phyloP scores from a whole-genome alignment of 495 filamentous ascomycete genomes.

The Hypoxylon fuscum region DNA sequence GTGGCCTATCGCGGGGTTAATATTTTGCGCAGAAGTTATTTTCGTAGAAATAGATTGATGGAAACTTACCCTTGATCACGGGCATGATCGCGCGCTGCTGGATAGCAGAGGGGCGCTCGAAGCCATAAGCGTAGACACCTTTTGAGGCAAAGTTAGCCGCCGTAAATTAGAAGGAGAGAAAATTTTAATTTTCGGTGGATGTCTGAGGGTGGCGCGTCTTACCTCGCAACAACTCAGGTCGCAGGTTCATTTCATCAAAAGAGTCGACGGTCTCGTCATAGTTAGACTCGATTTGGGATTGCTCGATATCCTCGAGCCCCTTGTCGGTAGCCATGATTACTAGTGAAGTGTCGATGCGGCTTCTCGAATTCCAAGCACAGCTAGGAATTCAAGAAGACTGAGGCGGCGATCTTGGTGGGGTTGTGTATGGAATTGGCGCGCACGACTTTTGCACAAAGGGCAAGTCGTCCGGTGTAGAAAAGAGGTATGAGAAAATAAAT shows the following conservation, averaged over 20 bases:
- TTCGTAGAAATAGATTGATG: conserved; percentile 23
- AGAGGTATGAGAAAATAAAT: conserved; percentile 50
- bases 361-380: conserved; percentile 78
- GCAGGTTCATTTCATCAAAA: conserved; percentile 97
- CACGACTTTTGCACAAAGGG: conserved; percentile 48
- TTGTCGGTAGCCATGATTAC: conserved; percentile 97
- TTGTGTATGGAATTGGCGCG: conserved; percentile 53
- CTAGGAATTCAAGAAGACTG: conserved; percentile 64
- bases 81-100: conserved; percentile 99
- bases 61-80: conserved; percentile 93
- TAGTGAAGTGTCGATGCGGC: conserved; percentile 56
- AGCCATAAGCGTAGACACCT: conserved; percentile 99
- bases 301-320: conserved; percentile 89
- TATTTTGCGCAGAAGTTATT: conserved; percentile 29
- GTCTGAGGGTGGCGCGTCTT: conserved; percentile 48
- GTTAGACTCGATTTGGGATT: conserved; percentile 99
- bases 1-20: conserved; percentile 69
- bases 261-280: conserved; percentile 99
- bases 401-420: conserved; percentile 52
- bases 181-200: conserved; percentile 9
- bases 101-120: conserved; percentile 98
- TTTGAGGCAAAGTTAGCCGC: conserved; percentile 15
- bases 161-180: too few species aligned
- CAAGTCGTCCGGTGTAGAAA: conserved; percentile 52
- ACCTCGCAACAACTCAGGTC: conserved; percentile 96